Base-by-base conservation (phyloP, 371 early-diverging fungal species). In the Smittium culicis region DNA sequence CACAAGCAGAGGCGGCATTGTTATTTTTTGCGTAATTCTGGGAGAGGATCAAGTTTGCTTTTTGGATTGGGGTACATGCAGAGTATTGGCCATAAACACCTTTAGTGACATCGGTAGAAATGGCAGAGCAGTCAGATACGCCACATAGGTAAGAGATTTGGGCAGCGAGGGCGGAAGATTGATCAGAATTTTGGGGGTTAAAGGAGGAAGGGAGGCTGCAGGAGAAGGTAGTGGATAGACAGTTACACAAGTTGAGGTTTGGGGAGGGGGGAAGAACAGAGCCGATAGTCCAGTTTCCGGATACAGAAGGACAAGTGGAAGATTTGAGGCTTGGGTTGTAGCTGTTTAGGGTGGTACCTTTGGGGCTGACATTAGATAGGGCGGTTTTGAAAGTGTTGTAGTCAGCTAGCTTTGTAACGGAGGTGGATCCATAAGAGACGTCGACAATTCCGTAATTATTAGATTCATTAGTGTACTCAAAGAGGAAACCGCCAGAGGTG, bases 401-500 rank as follows among this genome's bases (percentile, higher is more conserved):
- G 63, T 79, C 79, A 1, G 32, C 63, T 34, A 64, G 69, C 65
- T 72, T 71, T 28, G 63, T 67, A 20, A 45, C 45, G 45, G 20
- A 11, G 55, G 62, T 61, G 66, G 56, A 57, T 14, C 72, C 75
- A 34, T 71, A 72, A 14, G 67, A 59, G 24, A 79, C 78, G 70
- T 83, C 76, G 60, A 88, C 89, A 11, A 91, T 70, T 1, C 90
- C 90, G 73, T 89, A 91, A 66, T 83, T 73, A 74, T 90, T 91
- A 70, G 78, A 82, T 66, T 91, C 89, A 65, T 91, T 82, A 8
- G 85, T 79, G 82, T 84, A 91, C 72, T 89, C 89, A 71, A 90
- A 91, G 35, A 86, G 83, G 34, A 91, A 81, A 31, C 89, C 90
- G 29, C 89, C 90, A 0, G 88, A 88, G 79, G 86, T 86, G 0